These are phyloP conservation scores for Termitomyces titanicus DNA, from an alignment of 768 basidiomycete species.

Conservation along the genomic window DNA sequence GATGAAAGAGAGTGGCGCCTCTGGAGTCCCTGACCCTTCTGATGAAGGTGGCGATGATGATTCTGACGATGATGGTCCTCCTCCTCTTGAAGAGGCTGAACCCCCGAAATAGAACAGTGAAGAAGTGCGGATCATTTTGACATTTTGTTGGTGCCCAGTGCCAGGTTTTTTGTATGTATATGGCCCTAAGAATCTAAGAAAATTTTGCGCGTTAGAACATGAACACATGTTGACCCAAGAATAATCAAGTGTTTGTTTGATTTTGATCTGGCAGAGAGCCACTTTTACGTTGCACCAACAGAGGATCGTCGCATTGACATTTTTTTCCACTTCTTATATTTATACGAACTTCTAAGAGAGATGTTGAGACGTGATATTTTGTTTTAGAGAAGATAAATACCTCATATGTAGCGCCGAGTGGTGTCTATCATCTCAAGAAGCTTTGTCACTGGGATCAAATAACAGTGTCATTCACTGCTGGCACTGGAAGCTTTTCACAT, in stretches of 20 bases:
- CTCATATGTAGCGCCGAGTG: too few species aligned
- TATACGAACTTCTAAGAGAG: too few species aligned
- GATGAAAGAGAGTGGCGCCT: slow-evolving; percentile 30
- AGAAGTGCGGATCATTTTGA: neutral
- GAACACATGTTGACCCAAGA: neutral
- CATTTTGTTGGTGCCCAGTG: neutral
- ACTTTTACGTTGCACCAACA: neutral
- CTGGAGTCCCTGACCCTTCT: slow-evolving; percentile 16
- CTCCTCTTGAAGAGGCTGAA: slow-evolving; percentile 74
- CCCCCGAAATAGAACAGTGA: slow-evolving; percentile 31
- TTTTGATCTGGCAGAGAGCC: too few species aligned
- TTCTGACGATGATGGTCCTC: slow-evolving; percentile 67
- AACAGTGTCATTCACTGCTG: too few species aligned
- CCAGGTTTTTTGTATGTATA: slow-evolving; percentile 4
- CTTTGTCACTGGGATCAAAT: too few species aligned
- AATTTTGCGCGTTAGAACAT: neutral
- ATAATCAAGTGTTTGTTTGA: neutral
- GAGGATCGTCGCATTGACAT: too few species aligned
- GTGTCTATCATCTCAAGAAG: too few species aligned
- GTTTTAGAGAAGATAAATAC: too few species aligned
- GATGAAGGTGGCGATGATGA: slow-evolving; percentile 43
- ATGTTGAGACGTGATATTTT: too few species aligned
- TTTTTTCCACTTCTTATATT: too few species aligned
- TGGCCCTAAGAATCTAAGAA: neutral
- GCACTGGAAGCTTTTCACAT: too few species aligned